A percentile compares a stretch with the other conserved stretches of the same genome.
Evolutionary conservation across 352 stramenopile species (phyloP).

Genomic region (Lagenidium sp.): DNA sequence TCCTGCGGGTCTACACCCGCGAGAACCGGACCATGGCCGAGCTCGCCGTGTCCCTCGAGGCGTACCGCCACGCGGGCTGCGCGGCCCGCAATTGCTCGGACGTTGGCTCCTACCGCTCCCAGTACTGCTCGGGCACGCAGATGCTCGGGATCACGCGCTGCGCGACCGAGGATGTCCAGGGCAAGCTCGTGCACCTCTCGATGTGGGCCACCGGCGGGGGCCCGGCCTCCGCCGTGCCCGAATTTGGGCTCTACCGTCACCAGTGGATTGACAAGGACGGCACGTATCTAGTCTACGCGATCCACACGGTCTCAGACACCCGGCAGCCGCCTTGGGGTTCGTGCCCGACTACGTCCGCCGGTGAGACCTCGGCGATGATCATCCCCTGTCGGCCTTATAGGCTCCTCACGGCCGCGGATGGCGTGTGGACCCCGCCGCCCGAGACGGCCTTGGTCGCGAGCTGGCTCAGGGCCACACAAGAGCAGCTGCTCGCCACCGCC

Average conservation of each 20-base stretch:
- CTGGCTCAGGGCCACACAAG: slow-evolving; percentile 10
- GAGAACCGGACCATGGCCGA: slow-evolving; percentile 19
- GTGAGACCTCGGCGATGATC: slow-evolving; percentile 4
- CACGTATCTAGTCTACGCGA: slow-evolving; percentile 14
- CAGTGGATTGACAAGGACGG: slow-evolving; percentile 10
- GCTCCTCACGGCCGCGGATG: neutral
- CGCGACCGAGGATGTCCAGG: slow-evolving; percentile 6
- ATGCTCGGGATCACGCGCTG: slow-evolving; percentile 13
- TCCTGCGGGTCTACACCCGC: slow-evolving; percentile 18
- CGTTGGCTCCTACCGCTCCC: slow-evolving; percentile 8
- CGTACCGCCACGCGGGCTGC: slow-evolving; percentile 12
- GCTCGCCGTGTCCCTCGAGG: slow-evolving; percentile 13
- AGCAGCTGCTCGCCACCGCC: slow-evolving; percentile 1
- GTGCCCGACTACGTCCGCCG: neutral
- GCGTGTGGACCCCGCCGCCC: slow-evolving; percentile 10
- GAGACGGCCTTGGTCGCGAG: slow-evolving; percentile 4
- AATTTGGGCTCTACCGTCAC: slow-evolving; percentile 11
- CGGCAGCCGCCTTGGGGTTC: slow-evolving; percentile 6
- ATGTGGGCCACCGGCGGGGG: slow-evolving; percentile 21
- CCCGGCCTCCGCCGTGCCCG: slow-evolving; percentile 7
- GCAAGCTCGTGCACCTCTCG: slow-evolving; percentile 1
- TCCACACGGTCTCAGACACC: slow-evolving; percentile 12
- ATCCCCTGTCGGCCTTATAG: slow-evolving; percentile 16
- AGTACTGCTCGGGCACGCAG: slow-evolving; percentile 16
- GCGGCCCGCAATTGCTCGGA: slow-evolving; percentile 10